Evolutionary conservation across 768 basidiomycete genomes (phyloP).

Genomic region (Lactarius vividus): DNA sequence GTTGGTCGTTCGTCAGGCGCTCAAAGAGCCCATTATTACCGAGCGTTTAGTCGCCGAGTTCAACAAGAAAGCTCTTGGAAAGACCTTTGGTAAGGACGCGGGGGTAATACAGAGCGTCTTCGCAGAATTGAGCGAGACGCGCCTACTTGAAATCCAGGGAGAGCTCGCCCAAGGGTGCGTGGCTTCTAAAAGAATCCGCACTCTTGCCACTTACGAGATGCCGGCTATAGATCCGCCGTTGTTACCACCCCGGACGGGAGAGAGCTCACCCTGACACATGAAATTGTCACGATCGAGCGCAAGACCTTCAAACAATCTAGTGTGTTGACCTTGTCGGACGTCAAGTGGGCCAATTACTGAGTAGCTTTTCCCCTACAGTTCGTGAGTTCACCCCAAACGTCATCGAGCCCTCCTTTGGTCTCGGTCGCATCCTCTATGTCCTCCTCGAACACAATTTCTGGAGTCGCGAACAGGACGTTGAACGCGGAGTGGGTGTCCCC

Average conservation of each 20-base stretch:
- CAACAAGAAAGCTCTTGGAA: conserved; percentile 87
- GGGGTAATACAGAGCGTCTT: conserved; percentile 61
- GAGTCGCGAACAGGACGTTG: conserved; percentile 88
- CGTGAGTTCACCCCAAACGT: conserved; percentile 97
- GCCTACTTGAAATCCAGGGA: conserved; percentile 61
- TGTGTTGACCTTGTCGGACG: conserved; percentile 37
- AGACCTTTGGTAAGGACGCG: conserved; percentile 86
- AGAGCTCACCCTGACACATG: conserved; percentile 67
- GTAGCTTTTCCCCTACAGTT: conserved; percentile 46
- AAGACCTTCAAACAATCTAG: conserved; percentile 88
- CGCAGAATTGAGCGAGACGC: conserved; percentile 61
- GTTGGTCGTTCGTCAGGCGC: conserved; percentile 79
- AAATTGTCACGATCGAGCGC: conserved; percentile 72
- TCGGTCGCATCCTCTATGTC: conserved; percentile 92
- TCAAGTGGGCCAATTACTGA: conserved; percentile 28
- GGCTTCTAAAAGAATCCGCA: conserved; percentile 14
- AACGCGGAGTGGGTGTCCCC: conserved; percentile 70
- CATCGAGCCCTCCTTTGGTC: conserved; percentile 97
- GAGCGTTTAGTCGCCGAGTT: conserved; percentile 78
- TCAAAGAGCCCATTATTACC: conserved; percentile 81
- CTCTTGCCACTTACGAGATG: conserved; percentile 21
- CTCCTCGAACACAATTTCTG: conserved; percentile 96
- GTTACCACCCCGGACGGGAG: conserved; percentile 53
- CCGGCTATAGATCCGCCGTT: conserved; percentile 59
- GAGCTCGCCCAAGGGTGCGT: conserved; percentile 74